Percentiles rank a stretch among this genome's conserved stretches.
Evolutionary conservation across 2,329 filamentous ascomycete genomes (phyloP).

Genomic region (Parasarocladium wereldwijsianum): DNA sequence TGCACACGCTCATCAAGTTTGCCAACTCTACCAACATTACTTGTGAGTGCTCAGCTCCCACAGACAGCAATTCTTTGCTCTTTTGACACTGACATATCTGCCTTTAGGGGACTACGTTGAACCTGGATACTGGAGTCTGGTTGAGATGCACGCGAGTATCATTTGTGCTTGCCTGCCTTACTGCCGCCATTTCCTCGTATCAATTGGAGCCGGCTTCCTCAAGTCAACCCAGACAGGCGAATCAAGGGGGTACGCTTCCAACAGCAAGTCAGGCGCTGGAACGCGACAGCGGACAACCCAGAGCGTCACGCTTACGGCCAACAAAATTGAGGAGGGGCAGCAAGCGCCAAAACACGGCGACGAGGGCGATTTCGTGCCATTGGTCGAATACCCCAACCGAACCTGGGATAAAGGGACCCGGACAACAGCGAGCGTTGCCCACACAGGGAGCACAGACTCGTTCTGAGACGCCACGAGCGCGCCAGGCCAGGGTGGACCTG

Average conservation of each 20-base stretch:
- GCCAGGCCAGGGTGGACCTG: no score
- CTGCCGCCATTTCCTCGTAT: constrained; percentile 2
- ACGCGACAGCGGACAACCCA: constrained; percentile 1
- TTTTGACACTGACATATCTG: background rate
- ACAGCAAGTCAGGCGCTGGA: background rate
- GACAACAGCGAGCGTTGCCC: background rate
- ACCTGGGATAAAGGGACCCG: constrained; percentile 4
- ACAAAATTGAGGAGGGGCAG: background rate
- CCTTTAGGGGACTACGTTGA: constrained; percentile 11
- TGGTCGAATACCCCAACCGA: constrained; percentile 6
- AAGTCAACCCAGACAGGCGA: background rate
- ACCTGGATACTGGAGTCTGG: constrained; percentile 13
- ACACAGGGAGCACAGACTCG: constrained; percentile 2
- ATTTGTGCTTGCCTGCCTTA: constrained; percentile 16
- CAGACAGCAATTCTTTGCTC: background rate
- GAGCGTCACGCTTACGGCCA: background rate
- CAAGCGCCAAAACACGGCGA: constrained; percentile 6
- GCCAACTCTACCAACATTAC: constrained; percentile 11
- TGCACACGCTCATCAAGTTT: constrained; percentile 10
- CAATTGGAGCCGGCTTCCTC: constrained; percentile 5
- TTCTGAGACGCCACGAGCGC: background rate
- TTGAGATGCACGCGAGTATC: constrained; percentile 16
- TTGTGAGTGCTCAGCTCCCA: constrained; percentile 6
- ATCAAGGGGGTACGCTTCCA: constrained; percentile 1
- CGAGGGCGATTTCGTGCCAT: constrained; percentile 6